These are phyloP conservation scores for Plantago ovata DNA, from an alignment of 257 asterid species.

Conservation along the genomic window DNA sequence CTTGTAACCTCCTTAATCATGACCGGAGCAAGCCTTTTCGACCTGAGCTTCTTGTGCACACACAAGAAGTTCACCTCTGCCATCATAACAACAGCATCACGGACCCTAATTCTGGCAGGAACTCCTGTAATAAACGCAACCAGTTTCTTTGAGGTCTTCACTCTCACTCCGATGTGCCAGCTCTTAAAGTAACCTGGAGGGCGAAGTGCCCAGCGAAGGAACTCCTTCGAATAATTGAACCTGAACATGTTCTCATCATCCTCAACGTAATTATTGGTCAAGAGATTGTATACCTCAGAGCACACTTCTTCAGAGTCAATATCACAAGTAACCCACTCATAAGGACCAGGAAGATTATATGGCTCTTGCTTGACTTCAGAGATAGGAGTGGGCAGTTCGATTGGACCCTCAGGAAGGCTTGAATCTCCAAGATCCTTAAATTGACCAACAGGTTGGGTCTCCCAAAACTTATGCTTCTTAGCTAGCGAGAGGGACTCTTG, in stretches of 20 bases:
- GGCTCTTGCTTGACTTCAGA: conserved; percentile 88
- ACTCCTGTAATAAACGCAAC: conserved; percentile 87
- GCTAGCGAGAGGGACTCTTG: conserved; percentile 72
- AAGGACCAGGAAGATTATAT: conserved; percentile 72
- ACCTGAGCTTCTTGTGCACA: conserved; percentile 84
- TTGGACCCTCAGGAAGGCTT: conserved; percentile 77
- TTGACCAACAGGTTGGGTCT: conserved; percentile 89
- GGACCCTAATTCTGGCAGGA: conserved; percentile 74
- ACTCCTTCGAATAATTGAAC: conserved; percentile 85
- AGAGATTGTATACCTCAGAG: conserved; percentile 61
- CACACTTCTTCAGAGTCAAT: conserved; percentile 68
- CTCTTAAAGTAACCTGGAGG: conserved; percentile 68
- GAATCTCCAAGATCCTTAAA: conserved; percentile 75
- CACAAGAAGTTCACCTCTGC: conserved; percentile 84
- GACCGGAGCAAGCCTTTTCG: conserved; percentile 88
- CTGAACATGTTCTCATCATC: conserved; percentile 86
- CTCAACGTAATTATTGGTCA: conserved; percentile 73
- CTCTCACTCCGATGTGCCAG: conserved; percentile 91
- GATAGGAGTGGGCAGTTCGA: conserved; percentile 58
- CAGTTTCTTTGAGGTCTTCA: conserved; percentile 68
- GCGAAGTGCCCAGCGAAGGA: conserved; percentile 84
- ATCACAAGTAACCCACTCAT: conserved; percentile 85
- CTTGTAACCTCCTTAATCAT: conserved; percentile 89
- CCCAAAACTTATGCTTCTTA: conserved; percentile 84
- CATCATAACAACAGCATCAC: conserved; percentile 61